These are phyloP conservation scores for Astragalus glycyphyllos DNA, from an alignment of 306 rosid species.

Conservation along the genomic window DNA sequence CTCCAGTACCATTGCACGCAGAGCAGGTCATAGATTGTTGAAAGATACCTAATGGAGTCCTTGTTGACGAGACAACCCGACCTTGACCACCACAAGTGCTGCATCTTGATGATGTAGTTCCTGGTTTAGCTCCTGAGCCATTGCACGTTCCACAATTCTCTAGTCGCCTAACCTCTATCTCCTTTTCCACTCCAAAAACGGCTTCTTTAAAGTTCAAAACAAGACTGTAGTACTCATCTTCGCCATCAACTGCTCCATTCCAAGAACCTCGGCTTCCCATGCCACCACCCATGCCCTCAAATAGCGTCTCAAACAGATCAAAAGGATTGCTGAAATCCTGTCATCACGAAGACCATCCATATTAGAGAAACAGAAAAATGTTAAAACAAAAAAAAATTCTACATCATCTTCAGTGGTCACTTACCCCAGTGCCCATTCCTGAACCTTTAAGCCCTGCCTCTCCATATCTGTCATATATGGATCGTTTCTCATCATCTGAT, in stretches of 20 bases:
- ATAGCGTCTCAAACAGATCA: slow-evolving; percentile 57
- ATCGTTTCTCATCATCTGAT: slow-evolving; percentile 92
- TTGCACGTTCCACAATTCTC: slow-evolving; percentile 93
- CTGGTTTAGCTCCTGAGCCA: slow-evolving; percentile 97
- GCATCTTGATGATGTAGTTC: slow-evolving; percentile 82
- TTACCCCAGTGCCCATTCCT: slow-evolving; percentile 87
- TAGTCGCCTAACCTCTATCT: slow-evolving; percentile 83
- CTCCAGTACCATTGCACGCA: slow-evolving; percentile 88
- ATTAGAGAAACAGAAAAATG: slow-evolving; percentile 31
- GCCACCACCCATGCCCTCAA: slow-evolving; percentile 57
- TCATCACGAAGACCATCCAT: slow-evolving; percentile 29
- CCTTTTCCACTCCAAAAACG: slow-evolving; percentile 93
- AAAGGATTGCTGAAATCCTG: slow-evolving; percentile 60
- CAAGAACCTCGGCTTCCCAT: slow-evolving; percentile 51
- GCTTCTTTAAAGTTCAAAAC: slow-evolving; percentile 94
- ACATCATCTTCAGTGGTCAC: slow-evolving; percentile 45
- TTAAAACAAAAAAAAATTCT: slow-evolving; percentile 15
- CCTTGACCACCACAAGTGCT: slow-evolving; percentile 98
- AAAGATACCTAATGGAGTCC: slow-evolving; percentile 96
- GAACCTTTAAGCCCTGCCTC: slow-evolving; percentile 98
- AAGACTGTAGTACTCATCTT: slow-evolving; percentile 83
- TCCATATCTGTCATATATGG: slow-evolving; percentile 88
- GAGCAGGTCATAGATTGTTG: slow-evolving; percentile 99
- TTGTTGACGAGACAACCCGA: slow-evolving; percentile 83
- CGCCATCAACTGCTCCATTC: slow-evolving; percentile 58